A percentile compares a stretch with the other conserved stretches of the same genome.
These are phyloP conservation scores for Bipolaris bicolor DNA, from an alignment of 2,329 filamentous ascomycete genomes.

Conservation along the genomic window DNA sequence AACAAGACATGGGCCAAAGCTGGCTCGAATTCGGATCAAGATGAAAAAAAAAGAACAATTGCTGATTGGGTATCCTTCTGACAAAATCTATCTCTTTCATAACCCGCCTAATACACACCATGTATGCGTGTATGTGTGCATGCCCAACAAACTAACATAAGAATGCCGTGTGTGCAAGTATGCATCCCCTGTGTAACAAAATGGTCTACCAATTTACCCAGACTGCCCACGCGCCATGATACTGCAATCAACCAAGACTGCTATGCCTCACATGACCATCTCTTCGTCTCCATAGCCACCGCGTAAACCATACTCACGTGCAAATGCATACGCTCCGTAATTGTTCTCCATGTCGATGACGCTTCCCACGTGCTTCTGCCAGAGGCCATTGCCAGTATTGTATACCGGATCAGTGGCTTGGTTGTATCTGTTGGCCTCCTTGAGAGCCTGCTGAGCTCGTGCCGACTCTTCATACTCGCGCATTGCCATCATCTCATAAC, in stretches of 20 bases:
- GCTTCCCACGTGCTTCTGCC: constrained; percentile 54
- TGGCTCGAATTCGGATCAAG: neutral
- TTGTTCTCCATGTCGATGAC: constrained; percentile 67
- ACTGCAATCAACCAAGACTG: neutral
- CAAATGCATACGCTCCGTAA: constrained; percentile 67
- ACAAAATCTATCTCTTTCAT: constrained; percentile 2
- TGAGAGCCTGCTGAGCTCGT: constrained; percentile 34
- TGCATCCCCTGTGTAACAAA: neutral
- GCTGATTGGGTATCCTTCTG: constrained; percentile 10
- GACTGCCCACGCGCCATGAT: neutral
- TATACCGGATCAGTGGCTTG: constrained; percentile 74
- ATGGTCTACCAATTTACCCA: neutral
- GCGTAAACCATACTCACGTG: constrained; percentile 56
- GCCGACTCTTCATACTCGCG: constrained; percentile 66
- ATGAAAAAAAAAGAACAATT: neutral
- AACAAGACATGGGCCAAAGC: neutral
- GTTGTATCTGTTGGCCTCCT: constrained; percentile 55
- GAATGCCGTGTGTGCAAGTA: neutral
- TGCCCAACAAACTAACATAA: constrained; percentile 2
- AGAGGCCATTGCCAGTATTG: constrained; percentile 53
- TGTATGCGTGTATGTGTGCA: neutral
- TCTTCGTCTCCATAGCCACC: constrained; percentile 44
- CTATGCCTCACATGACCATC: constrained; percentile 47
- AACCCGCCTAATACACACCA: neutral
- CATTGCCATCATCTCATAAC: constrained; percentile 74